Conservation (phyloP, 2,329 filamentous ascomycete genomes). For the Exserohilum turcica region DNA sequence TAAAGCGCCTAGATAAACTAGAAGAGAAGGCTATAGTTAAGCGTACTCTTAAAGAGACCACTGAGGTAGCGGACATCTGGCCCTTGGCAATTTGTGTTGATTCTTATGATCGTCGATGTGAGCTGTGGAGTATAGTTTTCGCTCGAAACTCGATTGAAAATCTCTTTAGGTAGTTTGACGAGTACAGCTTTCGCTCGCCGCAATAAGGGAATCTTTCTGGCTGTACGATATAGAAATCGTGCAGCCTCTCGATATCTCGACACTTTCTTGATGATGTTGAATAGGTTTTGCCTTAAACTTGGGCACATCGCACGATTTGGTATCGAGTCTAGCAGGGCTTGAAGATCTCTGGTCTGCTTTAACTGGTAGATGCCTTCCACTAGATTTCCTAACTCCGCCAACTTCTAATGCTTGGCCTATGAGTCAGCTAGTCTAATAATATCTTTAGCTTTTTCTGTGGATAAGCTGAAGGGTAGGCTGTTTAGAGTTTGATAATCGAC, state of each 20-base stretch:
- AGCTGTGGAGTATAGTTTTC: slow-evolving; percentile 7
- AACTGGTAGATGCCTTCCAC: slow-evolving; percentile 13
- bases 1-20: no score
- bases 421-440: slow-evolving; percentile 15
- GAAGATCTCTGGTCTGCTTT: slow-evolving; percentile 7
- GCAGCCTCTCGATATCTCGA: slow-evolving; percentile 25
- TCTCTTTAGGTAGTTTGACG: slow-evolving; percentile 12
- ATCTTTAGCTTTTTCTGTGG: slow-evolving; percentile 15
- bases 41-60: slow-evolving; percentile 13
- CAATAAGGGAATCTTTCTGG: slow-evolving; percentile 7
- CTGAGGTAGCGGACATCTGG: slow-evolving; percentile 7
- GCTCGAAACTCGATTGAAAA: slow-evolving; percentile 1
- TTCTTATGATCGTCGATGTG: slow-evolving; percentile 9
- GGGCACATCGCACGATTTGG: slow-evolving; percentile 19
- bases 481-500: background rate
- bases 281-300: slow-evolving; percentile 14
- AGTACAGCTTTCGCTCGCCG: slow-evolving; percentile 10
- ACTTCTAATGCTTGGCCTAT: slow-evolving; percentile 19
- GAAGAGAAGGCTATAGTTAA: no score
- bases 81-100: background rate
- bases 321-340: slow-evolving; percentile 14
- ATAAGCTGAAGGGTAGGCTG: background rate
- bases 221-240: slow-evolving; percentile 18
- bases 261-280: slow-evolving; percentile 23
- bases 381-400: slow-evolving; percentile 8